phyloP scores from a whole-genome alignment of 129 eudicot genomes.

The Helianthus tuberosus region DNA sequence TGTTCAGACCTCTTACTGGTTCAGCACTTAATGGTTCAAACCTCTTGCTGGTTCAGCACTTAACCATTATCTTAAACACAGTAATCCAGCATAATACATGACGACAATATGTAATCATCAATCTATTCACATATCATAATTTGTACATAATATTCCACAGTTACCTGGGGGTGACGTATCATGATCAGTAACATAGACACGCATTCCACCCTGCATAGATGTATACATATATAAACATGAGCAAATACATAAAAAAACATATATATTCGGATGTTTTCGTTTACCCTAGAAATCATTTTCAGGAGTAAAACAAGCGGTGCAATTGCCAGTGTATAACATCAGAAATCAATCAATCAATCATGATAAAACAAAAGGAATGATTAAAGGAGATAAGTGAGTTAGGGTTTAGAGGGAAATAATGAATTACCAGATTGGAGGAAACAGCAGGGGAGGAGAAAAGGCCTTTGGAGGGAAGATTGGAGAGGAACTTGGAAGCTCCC shows the following conservation, averaged over 20 bases:
- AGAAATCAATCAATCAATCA: background rate
- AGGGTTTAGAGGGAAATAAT: slow-evolving; percentile 12
- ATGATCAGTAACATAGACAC: slow-evolving; percentile 69
- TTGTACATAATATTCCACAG: background rate
- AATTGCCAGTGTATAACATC: background rate
- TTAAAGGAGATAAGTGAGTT: background rate
- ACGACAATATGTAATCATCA: background rate
- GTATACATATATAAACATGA: slow-evolving; percentile 3
- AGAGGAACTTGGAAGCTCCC: slow-evolving; percentile 50
- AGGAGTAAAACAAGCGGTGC: background rate
- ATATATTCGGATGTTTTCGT: background rate
- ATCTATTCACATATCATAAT: background rate
- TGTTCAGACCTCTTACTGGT: too few relatives aligned
- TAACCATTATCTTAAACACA: background rate
- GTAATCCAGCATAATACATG: background rate
- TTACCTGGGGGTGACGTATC: slow-evolving; percentile 88
- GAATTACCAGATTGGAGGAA: slow-evolving; percentile 54
- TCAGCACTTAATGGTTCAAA: too few relatives aligned
- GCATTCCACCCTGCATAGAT: slow-evolving; percentile 74
- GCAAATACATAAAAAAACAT: background rate
- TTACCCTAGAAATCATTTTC: background rate
- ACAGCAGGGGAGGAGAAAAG: slow-evolving; percentile 59
- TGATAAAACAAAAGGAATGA: background rate
- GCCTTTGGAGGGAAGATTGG: slow-evolving; percentile 74
- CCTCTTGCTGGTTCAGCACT: too few relatives aligned